phyloP scores from a whole-genome alignment of 192 early-diverging fungal species.

The Chytriomyces sp. region DNA sequence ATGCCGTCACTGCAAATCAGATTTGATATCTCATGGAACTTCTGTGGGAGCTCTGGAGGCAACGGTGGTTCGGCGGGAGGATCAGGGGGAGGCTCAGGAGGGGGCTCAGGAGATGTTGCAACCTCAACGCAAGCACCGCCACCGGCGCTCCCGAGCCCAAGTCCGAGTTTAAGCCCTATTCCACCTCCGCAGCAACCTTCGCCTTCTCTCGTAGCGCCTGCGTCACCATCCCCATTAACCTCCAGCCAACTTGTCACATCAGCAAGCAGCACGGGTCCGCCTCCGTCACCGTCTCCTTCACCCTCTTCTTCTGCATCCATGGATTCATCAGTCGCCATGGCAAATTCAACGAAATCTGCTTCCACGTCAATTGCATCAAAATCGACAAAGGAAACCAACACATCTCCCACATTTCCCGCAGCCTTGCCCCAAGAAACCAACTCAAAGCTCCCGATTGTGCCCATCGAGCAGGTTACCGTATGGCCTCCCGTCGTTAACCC shows the following conservation, averaged over 20 bases:
- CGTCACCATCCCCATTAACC: background rate
- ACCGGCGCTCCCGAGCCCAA: background rate
- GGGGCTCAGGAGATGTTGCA: no score
- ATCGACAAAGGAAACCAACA: background rate
- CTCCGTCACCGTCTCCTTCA: background rate
- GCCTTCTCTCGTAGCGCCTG: background rate
- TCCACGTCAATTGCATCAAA: background rate
- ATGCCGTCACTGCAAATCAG: background rate
- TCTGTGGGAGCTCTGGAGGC: background rate
- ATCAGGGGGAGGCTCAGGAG: no score
- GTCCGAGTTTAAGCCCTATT: background rate
- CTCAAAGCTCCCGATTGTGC: background rate
- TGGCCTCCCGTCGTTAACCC: conserved; percentile 14
- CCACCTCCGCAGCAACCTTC: background rate
- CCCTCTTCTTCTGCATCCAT: background rate
- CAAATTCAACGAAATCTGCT: background rate
- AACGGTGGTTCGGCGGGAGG: background rate
- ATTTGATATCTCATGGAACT: background rate
- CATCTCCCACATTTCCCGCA: background rate
- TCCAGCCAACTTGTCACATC: background rate
- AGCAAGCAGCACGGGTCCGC: background rate
- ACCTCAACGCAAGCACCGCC: background rate
- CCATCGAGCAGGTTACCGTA: background rate
- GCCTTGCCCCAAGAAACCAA: background rate
- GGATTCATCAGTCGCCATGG: background rate